Percentiles rank a stretch among this genome's conserved stretches.
phyloP scores from a whole-genome alignment of 1,139 yeast species.

The Meyerozyma sp. region DNA sequence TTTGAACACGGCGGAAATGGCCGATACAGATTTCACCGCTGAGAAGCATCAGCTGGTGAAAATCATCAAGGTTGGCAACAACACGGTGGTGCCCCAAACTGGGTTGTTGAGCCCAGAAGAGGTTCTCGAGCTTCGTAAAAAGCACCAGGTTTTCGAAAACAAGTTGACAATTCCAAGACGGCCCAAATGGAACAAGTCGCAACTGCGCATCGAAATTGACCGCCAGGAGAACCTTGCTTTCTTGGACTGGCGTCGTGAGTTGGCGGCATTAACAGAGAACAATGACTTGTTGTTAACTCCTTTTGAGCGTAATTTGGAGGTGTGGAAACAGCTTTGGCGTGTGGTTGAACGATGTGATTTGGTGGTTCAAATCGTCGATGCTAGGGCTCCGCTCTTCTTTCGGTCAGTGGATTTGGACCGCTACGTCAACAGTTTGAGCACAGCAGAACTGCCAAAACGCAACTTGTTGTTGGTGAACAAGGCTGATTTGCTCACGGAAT shows the following conservation, averaged over 20 bases:
- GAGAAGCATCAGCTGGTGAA: constrained; percentile 80
- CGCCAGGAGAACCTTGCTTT: constrained; percentile 88
- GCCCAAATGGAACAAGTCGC: constrained; percentile 75
- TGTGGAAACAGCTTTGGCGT: constrained; percentile 98
- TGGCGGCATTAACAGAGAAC: constrained; percentile 79
- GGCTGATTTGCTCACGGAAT: constrained; percentile 77
- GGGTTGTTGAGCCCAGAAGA: constrained; percentile 64
- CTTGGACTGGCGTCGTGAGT: constrained; percentile 86
- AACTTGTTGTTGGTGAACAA: constrained; percentile 86
- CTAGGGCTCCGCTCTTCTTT: constrained; percentile 87
- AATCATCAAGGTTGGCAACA: constrained; percentile 72
- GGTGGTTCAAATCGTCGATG: constrained; percentile 96
- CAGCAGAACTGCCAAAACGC: constrained; percentile 53
- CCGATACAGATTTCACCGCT: constrained; percentile 94
- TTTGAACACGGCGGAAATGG: constrained; percentile 88
- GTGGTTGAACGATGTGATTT: constrained; percentile 94
- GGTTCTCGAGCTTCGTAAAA: constrained; percentile 53
- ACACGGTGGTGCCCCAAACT: constrained; percentile 39
- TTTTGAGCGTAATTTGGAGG: constrained; percentile 94
- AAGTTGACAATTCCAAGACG: constrained; percentile 92
- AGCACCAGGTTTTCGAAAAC: constrained; percentile 71
- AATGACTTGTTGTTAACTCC: constrained; percentile 88
- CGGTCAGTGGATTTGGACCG: constrained; percentile 84
- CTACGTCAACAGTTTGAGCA: constrained; percentile 68
- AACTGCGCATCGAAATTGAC: constrained; percentile 74